Evolutionary conservation across 345 rosid genomes (phyloP).

Genomic region (Melaleuca alternifolia): DNA sequence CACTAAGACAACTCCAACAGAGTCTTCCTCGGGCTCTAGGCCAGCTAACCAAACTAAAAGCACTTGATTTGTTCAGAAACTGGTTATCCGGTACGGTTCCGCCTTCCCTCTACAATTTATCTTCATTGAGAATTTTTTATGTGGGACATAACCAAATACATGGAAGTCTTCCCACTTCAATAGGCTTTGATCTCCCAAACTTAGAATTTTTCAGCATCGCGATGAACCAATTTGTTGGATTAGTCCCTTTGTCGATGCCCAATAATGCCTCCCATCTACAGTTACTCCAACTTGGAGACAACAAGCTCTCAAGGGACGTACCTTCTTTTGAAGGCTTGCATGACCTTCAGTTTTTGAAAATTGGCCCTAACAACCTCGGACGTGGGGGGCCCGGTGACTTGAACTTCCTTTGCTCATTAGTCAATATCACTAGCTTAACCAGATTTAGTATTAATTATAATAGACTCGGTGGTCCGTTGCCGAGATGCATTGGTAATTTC

Average conservation of each 20-base stretch:
- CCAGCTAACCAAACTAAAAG: neutral
- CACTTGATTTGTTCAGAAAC: neutral
- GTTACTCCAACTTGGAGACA: neutral
- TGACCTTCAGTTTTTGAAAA: neutral
- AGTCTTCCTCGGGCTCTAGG: conserved; percentile 10
- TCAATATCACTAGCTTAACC: neutral
- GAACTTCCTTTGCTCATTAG: conserved; percentile 5
- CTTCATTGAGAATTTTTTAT: neutral
- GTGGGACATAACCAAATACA: neutral
- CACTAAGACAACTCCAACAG: too few species aligned
- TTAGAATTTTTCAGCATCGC: neutral
- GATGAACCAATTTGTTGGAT: neutral
- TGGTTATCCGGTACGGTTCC: conserved; percentile 10
- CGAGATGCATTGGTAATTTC: neutral
- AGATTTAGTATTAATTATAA: fast-evolving
- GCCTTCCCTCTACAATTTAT: conserved; percentile 12
- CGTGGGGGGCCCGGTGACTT: conserved; percentile 4
- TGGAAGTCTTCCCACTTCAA: conserved; percentile 12
- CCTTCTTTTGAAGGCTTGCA: conserved; percentile 6
- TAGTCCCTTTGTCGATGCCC: conserved; percentile 1
- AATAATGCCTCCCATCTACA: conserved; percentile 1
- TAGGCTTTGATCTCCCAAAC: conserved; percentile 5
- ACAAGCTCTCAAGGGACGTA: conserved; percentile 1
- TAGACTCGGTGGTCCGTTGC: neutral
- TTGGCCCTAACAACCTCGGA: conserved; percentile 5